phyloP scores from a whole-genome alignment of 345 rosid species.

The Gossypium thurberi region DNA sequence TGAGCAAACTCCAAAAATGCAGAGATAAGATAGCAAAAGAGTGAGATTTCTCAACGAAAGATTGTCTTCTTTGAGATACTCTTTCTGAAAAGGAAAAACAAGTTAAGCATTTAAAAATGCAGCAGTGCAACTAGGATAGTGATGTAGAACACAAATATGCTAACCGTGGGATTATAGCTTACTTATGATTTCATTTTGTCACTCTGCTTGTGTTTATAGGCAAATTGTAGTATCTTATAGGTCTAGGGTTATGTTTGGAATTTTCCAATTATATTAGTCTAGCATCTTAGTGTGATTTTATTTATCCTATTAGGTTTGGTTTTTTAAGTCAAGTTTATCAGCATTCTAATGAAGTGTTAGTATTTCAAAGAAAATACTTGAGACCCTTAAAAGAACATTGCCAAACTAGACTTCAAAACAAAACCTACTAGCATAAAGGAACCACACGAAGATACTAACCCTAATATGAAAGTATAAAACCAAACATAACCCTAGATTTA shows the following conservation, averaged over 20 bases:
- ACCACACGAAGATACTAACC: neutral
- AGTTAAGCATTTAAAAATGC: neutral
- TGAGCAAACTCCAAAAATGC: slow-evolving; percentile 77
- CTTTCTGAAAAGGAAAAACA: slow-evolving; percentile 46
- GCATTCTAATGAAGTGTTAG: neutral
- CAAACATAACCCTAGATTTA: neutral
- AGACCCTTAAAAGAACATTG: neutral
- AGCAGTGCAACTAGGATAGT: neutral
- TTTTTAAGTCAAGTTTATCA: neutral
- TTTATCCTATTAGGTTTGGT: neutral
- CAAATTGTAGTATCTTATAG: neutral
- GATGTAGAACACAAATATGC: neutral
- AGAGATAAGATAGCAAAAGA: slow-evolving; percentile 70
- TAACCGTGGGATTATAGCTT: neutral
- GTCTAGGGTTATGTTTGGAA: neutral
- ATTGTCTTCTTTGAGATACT: slow-evolving; percentile 68
- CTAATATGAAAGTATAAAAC: neutral
- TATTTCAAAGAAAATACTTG: neutral
- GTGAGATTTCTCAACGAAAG: slow-evolving; percentile 75
- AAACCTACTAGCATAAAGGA: neutral
- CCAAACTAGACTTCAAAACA: neutral
- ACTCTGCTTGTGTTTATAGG: neutral
- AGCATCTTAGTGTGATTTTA: neutral
- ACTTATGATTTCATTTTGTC: neutral
- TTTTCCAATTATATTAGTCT: neutral